phyloP scores from a whole-genome alignment of 768 basidiomycete species.

The Pholiota conissans region DNA sequence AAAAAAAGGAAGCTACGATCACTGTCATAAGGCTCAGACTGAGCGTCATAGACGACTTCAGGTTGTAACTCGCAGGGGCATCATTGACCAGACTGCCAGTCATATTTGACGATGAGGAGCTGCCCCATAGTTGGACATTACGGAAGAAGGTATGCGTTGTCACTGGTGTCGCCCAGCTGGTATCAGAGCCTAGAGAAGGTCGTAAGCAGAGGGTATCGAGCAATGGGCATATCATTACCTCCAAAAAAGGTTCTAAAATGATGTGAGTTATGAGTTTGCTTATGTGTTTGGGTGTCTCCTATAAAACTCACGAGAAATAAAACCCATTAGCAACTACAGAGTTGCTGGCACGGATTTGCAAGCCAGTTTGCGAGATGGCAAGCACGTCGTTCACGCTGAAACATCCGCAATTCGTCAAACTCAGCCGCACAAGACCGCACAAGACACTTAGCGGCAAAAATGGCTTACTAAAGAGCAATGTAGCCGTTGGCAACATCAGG shows the following conservation, averaged over 20 bases:
- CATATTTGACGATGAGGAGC: conserved; percentile 48
- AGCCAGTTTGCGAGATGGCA: conserved; percentile 56
- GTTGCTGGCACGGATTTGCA: conserved; percentile 61
- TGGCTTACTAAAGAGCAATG: conserved; percentile 63
- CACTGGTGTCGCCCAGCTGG: conserved; percentile 68
- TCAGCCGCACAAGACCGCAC: not conserved
- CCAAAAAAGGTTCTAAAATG: conserved; percentile 75
- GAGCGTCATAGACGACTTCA: conserved; percentile 14
- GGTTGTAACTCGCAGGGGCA: conserved; percentile 15
- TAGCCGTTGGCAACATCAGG: conserved; percentile 72
- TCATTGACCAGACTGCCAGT: conserved; percentile 33
- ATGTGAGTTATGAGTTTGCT: conserved; percentile 1
- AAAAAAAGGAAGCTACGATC: conserved; percentile 17
- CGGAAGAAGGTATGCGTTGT: conserved; percentile 76
- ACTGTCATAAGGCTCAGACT: conserved; percentile 13
- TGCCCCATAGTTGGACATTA: conserved; percentile 68
- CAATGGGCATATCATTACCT: conserved; percentile 38
- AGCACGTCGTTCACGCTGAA: conserved; percentile 70
- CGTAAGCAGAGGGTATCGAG: conserved; percentile 12
- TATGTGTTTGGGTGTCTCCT: conserved; percentile 1
- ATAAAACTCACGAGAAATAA: conserved; percentile 67
- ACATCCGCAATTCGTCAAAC: not conserved
- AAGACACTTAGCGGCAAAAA: not conserved
- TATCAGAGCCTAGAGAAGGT: conserved; percentile 50
- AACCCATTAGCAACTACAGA: conserved; percentile 63